A percentile compares a stretch with the other conserved stretches of the same genome.
phyloP scores from a whole-genome alignment of 768 basidiomycete species.

The Termitomyces eurrhizus region DNA sequence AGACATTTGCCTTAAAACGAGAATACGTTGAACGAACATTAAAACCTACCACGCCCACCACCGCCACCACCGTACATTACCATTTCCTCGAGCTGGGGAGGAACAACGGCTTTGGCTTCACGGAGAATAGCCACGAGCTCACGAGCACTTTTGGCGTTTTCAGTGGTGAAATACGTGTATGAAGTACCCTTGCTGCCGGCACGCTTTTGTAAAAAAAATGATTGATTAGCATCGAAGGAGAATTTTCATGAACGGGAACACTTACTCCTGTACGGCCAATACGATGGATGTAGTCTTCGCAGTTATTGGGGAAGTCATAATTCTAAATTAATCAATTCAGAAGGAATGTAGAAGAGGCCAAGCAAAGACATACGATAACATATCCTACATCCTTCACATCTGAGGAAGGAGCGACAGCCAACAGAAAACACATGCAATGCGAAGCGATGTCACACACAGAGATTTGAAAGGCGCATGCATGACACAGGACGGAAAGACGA shows the following conservation, averaged over 20 bases:
- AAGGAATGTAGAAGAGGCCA: conserved; percentile 3
- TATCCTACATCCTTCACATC: conserved; percentile 99
- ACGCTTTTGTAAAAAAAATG: conserved; percentile 44
- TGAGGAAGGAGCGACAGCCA: conserved; percentile 37
- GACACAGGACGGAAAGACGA: conserved; percentile 6
- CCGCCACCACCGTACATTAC: conserved; percentile 64
- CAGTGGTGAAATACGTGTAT: conserved; percentile 96
- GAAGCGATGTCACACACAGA: conserved; percentile 31
- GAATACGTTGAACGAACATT: background rate
- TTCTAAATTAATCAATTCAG: conserved; percentile 49
- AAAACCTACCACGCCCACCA: conserved; percentile 60
- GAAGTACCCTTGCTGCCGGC: conserved; percentile 90
- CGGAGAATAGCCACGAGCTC: conserved; percentile 84
- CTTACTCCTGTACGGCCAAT: conserved; percentile 95
- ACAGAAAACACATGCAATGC: conserved; percentile 28
- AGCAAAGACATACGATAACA: conserved; percentile 71
- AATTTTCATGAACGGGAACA: background rate
- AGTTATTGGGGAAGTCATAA: conserved; percentile 97
- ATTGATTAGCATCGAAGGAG: conserved; percentile 4
- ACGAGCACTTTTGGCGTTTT: conserved; percentile 91
- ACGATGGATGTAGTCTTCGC: conserved; percentile 98
- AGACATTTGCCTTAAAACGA: conserved; percentile 6
- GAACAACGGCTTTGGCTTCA: conserved; percentile 83
- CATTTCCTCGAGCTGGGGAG: conserved; percentile 93
- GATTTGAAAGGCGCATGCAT: conserved; percentile 15